A percentile compares a stretch with the other conserved stretches of the same genome.
Conservation (phyloP, 2,329 filamentous ascomycete species). For the Tolypocladium capitatum region DNA sequence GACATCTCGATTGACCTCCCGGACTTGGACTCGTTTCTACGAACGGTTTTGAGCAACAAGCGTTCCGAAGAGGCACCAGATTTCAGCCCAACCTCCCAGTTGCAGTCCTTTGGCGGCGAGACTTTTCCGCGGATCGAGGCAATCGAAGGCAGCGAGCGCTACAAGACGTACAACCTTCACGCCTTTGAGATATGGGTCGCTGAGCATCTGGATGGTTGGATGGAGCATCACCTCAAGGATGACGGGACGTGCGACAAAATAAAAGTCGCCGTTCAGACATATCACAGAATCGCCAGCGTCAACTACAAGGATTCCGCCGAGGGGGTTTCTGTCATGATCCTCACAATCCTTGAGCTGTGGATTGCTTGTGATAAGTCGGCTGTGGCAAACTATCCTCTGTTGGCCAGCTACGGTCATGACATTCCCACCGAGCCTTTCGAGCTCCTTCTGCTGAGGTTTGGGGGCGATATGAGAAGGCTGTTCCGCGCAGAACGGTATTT, state of each 20-base stretch:
- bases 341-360: constrained; percentile 46
- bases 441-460: constrained; percentile 29
- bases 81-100: not conserved
- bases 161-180: constrained; percentile 12
- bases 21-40: not conserved
- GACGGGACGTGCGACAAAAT: constrained; percentile 16
- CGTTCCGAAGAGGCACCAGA: not conserved
- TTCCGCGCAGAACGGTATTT: constrained; percentile 32
- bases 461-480: constrained; percentile 30
- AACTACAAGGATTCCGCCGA: constrained; percentile 29
- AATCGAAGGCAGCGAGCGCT: not conserved
- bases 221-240: constrained; percentile 9
- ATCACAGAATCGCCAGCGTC: constrained; percentile 14
- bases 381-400: constrained; percentile 19
- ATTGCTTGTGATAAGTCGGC: constrained; percentile 37
- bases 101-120: not conserved
- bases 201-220: constrained; percentile 23
- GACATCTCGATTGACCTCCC: not conserved
- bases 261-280: constrained; percentile 15
- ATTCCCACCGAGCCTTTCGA: constrained; percentile 24
- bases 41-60: not conserved
- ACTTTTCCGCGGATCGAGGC: not conserved
- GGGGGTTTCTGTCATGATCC: constrained; percentile 35
- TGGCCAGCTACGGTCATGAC: constrained; percentile 33
- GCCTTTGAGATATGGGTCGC: constrained; percentile 37